Conservation (phyloP, 2,329 filamentous ascomycete species). For the Fusarium tricinctum region DNA sequence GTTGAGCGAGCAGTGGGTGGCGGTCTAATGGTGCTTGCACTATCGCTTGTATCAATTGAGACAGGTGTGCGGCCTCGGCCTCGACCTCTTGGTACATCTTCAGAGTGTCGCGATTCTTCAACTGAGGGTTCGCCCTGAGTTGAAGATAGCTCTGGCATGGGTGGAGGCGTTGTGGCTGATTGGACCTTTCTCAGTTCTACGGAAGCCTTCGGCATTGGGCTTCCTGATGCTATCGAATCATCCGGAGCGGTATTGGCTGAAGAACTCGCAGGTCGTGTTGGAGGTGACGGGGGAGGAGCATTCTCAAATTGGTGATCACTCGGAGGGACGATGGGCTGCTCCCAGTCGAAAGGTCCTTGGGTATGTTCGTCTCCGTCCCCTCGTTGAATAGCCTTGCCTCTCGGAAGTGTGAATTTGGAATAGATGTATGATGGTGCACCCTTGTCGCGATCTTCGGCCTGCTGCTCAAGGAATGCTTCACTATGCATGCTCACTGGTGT, state of each 20-base stretch:
- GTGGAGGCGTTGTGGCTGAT: constrained; percentile 59
- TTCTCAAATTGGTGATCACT: constrained; percentile 61
- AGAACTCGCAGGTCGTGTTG: constrained; percentile 71
- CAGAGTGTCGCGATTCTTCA: constrained; percentile 60
- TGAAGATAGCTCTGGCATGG: constrained; percentile 60
- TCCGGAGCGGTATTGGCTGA: constrained; percentile 59
- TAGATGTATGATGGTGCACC: constrained; percentile 84
- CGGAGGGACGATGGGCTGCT: constrained; percentile 64
- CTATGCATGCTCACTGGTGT: constrained; percentile 81
- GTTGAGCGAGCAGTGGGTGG: constrained; percentile 59
- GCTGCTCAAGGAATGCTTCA: constrained; percentile 73
- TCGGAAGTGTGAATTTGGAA: constrained; percentile 84
- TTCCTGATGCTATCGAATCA: constrained; percentile 52
- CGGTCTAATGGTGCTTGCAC: constrained; percentile 65
- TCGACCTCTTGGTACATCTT: constrained; percentile 65
- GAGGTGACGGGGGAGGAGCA: constrained; percentile 72
- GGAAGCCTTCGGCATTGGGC: constrained; percentile 60
- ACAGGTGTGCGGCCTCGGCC: constrained; percentile 62
- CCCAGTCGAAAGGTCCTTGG: constrained; percentile 72
- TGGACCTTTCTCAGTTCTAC: constrained; percentile 66
- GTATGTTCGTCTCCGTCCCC: constrained; percentile 71
- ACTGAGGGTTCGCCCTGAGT: constrained; percentile 62
- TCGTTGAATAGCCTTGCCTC: constrained; percentile 83
- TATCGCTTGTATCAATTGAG: constrained; percentile 66
- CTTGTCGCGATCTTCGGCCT: constrained; percentile 63